Percentiles rank a stretch among this genome's conserved stretches.
Conservation (phyloP, 1,139 yeast genomes). For the Debaryomyces nepalensis region DNA sequence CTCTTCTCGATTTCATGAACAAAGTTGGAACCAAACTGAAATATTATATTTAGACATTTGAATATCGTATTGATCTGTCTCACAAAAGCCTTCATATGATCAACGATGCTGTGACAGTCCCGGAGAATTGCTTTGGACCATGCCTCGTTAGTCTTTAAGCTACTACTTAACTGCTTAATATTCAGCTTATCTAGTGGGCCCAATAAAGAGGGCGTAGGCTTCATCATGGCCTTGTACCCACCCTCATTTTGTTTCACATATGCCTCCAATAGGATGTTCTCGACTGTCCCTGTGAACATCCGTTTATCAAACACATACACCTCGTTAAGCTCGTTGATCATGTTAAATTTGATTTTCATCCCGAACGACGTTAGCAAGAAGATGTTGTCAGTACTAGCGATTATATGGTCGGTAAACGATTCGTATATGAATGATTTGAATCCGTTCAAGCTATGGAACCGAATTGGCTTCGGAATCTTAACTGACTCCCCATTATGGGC, state of each 20-base stretch:
- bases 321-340: constrained; percentile 51
- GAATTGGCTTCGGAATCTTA: constrained; percentile 48
- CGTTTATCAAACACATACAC: constrained; percentile 65
- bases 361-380: constrained; percentile 72
- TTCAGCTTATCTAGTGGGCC: constrained; percentile 14
- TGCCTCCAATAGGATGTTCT: constrained; percentile 13
- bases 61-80: constrained; percentile 47
- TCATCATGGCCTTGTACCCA: constrained; percentile 13
- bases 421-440: constrained; percentile 45
- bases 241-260: constrained; percentile 23
- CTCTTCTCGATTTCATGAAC: constrained; percentile 55
- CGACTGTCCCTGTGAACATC: constrained; percentile 36
- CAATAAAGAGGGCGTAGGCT: constrained; percentile 17
- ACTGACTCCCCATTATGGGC: constrained; percentile 43
- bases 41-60: constrained; percentile 57
- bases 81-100: constrained; percentile 25
- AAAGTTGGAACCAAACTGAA: constrained; percentile 61
- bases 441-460: constrained; percentile 47
- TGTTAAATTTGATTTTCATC: constrained; percentile 56
- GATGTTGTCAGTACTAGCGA: constrained; percentile 48
- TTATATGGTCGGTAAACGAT: constrained; percentile 31
- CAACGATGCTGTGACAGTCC: constrained; percentile 26
- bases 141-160: constrained; percentile 28
- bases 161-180: constrained; percentile 27
- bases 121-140: constrained; percentile 35